These are phyloP conservation scores for Filobasidium floriforme DNA, from an alignment of 768 basidiomycete species.

Conservation along the genomic window DNA sequence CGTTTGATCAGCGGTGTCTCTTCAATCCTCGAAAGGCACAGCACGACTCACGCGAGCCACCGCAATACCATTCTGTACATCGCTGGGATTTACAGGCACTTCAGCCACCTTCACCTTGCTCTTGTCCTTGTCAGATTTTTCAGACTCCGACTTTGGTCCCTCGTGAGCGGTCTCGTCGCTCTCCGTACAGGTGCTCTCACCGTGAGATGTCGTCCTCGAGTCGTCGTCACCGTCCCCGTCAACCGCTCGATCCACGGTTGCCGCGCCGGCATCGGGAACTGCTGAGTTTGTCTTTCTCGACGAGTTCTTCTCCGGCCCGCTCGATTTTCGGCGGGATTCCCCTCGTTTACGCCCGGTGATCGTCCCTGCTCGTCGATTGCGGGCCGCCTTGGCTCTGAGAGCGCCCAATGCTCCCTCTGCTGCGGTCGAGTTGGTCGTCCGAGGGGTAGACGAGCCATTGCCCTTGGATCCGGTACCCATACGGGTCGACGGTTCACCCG, in stretches of 20 bases:
- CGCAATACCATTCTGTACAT: neutral
- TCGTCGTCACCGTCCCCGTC: constrained; percentile 6
- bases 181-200: constrained; percentile 21
- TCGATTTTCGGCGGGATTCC: constrained; percentile 1
- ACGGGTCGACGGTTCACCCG: constrained; percentile 25
- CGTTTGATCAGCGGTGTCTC: too few relatives aligned
- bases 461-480: neutral
- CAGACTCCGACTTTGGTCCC: constrained; percentile 3
- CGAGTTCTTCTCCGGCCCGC: neutral
- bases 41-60: too few relatives aligned
- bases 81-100: neutral
- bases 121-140: neutral
- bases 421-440: constrained; percentile 8
- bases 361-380: constrained; percentile 17
- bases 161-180: constrained; percentile 26
- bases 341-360: constrained; percentile 18
- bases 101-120: neutral
- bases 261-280: neutral
- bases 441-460: constrained; percentile 17
- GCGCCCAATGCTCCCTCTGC: constrained; percentile 22
- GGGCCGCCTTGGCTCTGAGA: constrained; percentile 11
- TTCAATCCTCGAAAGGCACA: too few relatives aligned
- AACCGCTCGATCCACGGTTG: neutral
- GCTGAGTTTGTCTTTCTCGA: neutral
- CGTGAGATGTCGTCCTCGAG: constrained; percentile 8